Base-by-base conservation (phyloP, 495 filamentous ascomycete species). In the Neurospora sp. region DNA sequence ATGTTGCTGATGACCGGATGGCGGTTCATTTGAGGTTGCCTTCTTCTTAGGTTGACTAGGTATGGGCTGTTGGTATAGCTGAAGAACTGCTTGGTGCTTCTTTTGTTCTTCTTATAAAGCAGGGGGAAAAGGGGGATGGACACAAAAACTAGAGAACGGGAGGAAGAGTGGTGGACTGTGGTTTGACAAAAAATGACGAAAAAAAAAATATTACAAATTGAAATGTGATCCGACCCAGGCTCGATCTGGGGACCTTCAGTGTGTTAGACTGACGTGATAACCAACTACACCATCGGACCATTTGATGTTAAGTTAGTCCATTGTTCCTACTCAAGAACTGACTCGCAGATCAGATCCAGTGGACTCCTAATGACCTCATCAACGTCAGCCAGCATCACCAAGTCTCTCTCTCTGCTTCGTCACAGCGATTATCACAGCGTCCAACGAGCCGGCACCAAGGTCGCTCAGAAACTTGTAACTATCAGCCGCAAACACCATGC, bases 221-320 rank as follows among this genome's bases (percentile, higher is more conserved):
- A 31, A 31, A 12, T 16, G 12, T 61, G 53, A 61, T 61, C 53
- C 53, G 53, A 61, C 53, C 20, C 20, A 61, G 53, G 53, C 53
- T 61, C 53, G 53, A 61, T 53, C 45, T 53, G n/a, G n/a, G 45
- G 45, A 53, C 45, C 45, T 53, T 53, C 45, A 48, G 44, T 48
- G 44, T 48, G 44, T 48, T 48, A 48, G 44, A 48, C n/a, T 48
- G 44, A 48, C 44, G 45, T 53, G 45, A 61, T 61, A 61, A 65
- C 53, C 53, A 65, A 65, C 53, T 65, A 65, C 53, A 65, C 27
- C 53, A 65, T 65, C 53, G 53, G 53, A 65, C 53, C 48, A 59
- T 14, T 14, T 0, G 4, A 53, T 27, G 0, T 53, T 10, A 0
- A 5, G 0, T 12, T 4, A 0, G 0, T 9, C 0, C 17, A 20